phyloP scores from a whole-genome alignment of 345 rosid genomes.

The Jatropha curcas region DNA sequence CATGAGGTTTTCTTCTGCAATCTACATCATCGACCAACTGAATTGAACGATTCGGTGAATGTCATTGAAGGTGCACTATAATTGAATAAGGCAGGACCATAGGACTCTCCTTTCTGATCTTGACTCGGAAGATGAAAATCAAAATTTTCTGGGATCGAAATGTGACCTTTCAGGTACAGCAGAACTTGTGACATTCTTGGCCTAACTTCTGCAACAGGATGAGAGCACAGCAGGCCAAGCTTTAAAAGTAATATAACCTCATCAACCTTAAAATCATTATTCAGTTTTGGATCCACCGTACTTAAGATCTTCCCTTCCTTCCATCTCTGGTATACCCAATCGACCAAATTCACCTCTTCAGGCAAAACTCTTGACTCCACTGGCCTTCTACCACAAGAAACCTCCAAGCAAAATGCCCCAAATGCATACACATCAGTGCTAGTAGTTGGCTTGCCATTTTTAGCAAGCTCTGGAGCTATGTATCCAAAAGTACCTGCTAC shows the following conservation, averaged over 20 bases:
- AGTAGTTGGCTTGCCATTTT: slow-evolving; percentile 8
- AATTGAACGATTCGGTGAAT: not conserved
- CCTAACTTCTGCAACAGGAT: slow-evolving; percentile 23
- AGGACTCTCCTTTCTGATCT: not conserved
- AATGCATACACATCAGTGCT: slow-evolving; percentile 11
- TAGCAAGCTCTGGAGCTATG: slow-evolving; percentile 8
- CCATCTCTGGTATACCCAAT: not conserved
- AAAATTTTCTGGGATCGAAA: not conserved
- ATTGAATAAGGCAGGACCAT: not conserved
- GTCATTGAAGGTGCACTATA: not conserved
- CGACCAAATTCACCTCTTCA: not conserved
- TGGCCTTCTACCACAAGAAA: slow-evolving; percentile 11
- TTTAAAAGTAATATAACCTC: slow-evolving; percentile 35
- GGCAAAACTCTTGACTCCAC: not conserved
- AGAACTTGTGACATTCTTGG: slow-evolving; percentile 32
- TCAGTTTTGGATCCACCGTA: slow-evolving; percentile 15
- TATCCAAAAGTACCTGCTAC: slow-evolving; percentile 5
- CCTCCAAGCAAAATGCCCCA: slow-evolving; percentile 1
- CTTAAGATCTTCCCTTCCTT: not conserved
- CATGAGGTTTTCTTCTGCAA: not conserved
- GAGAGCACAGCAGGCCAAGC: slow-evolving; percentile 39
- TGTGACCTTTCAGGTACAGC: slow-evolving; percentile 20
- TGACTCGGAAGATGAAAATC: not conserved
- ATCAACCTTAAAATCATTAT: slow-evolving; percentile 17
- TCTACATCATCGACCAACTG: not conserved